Evolutionary conservation across 768 basidiomycete genomes (phyloP).

Genomic region (Boletus rubroflammeus): DNA sequence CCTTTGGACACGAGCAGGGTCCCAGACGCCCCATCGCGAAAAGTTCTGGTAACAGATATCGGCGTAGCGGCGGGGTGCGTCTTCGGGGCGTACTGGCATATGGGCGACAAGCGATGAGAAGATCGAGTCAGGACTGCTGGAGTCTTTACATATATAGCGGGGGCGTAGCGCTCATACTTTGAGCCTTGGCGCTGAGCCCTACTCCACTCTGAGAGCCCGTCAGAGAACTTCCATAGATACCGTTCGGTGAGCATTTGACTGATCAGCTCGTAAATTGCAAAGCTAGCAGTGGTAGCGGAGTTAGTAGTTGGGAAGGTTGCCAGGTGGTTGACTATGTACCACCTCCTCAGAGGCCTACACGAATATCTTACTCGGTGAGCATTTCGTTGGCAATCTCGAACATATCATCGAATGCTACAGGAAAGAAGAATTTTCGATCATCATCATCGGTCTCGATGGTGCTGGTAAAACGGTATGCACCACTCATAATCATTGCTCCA

Average conservation of each 20-base stretch:
- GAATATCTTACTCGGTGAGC: slow-evolving; percentile 79
- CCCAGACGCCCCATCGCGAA: slow-evolving; percentile 6
- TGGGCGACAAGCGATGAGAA: not conserved
- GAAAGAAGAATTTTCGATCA: slow-evolving; percentile 89
- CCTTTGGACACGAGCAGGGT: not conserved
- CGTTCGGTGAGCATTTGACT: not conserved
- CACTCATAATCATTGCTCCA: no score
- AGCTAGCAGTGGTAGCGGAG: not conserved
- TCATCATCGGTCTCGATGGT: slow-evolving; percentile 90
- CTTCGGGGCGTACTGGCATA: not conserved
- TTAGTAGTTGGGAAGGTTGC: not conserved
- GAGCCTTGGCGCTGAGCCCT: not conserved
- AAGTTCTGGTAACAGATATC: slow-evolving; percentile 4
- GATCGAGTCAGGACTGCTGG: not conserved
- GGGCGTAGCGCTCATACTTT: not conserved
- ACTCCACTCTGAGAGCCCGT: not conserved
- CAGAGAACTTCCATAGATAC: not conserved
- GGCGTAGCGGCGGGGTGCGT: slow-evolving; percentile 9
- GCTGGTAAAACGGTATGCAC: slow-evolving; percentile 81
- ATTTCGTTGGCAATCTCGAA: not conserved
- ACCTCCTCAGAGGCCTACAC: slow-evolving; percentile 88
- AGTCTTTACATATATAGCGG: not conserved
- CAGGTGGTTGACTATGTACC: slow-evolving; percentile 61
- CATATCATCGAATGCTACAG: slow-evolving; percentile 34
- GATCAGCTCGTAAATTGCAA: not conserved